Percentiles rank a stretch among this genome's conserved stretches.
Conservation (phyloP, 2,329 filamentous ascomycete species). For the Pseudogymnoascus verrucosus region DNA sequence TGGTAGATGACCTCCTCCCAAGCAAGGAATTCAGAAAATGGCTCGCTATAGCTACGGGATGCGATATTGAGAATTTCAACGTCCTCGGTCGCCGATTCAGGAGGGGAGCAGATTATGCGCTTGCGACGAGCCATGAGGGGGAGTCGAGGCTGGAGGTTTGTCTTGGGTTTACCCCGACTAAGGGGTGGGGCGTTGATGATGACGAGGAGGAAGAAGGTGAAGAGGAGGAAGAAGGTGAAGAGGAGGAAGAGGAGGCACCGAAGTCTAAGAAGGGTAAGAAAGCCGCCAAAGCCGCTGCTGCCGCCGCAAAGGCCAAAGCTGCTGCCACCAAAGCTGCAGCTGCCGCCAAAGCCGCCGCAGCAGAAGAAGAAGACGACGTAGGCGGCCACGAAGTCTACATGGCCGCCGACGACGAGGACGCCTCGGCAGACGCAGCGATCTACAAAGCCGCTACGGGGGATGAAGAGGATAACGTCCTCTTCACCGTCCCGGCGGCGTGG, state of each 20-base stretch:
- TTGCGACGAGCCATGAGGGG: constrained; percentile 76
- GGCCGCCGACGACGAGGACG: constrained; percentile 69
- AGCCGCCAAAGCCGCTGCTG: background rate
- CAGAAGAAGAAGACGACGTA: constrained; percentile 46
- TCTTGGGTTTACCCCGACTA: constrained; percentile 74
- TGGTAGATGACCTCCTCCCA: constrained; percentile 75
- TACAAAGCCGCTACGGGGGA: constrained; percentile 61
- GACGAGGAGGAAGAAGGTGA: constrained; percentile 42
- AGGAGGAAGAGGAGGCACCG: constrained; percentile 24
- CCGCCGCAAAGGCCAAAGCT: constrained; percentile 25
- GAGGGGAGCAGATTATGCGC: constrained; percentile 79
- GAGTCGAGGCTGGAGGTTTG: constrained; percentile 80
- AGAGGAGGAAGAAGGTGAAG: constrained; percentile 31
- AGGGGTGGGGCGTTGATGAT: constrained; percentile 72
- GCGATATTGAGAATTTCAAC: constrained; percentile 64
- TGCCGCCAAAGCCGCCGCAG: constrained; percentile 12
- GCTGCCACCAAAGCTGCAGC: constrained; percentile 19
- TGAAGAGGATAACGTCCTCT: constrained; percentile 69
- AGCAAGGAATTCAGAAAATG: constrained; percentile 83
- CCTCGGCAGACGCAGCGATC: constrained; percentile 70
- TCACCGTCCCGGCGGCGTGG: constrained; percentile 66
- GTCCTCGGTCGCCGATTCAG: constrained; percentile 82
- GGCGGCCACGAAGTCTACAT: constrained; percentile 88
- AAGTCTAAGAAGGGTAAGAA: constrained; percentile 20
- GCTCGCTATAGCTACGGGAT: constrained; percentile 74